Conservation (phyloP, 106 monocot genomes). For the Allium sativum region DNA sequence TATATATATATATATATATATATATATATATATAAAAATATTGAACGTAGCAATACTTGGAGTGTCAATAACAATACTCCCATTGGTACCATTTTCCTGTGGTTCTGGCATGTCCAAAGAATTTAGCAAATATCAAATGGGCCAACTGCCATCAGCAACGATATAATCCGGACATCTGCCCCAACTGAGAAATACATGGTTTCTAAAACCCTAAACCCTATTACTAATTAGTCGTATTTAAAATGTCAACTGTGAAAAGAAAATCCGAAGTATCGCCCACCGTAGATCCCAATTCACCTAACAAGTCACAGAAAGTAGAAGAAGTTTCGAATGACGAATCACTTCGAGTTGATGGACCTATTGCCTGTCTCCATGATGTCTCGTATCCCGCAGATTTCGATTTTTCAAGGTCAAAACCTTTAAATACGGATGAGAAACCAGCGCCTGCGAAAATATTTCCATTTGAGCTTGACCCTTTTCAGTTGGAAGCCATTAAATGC, state of each 20-base stretch:
- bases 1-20: too few species aligned
- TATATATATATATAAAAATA: background rate
- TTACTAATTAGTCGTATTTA: background rate
- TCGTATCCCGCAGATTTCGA: slow-evolving; percentile 74
- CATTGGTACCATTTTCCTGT: too few species aligned
- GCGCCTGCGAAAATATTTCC: slow-evolving; percentile 68
- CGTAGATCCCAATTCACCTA: background rate
- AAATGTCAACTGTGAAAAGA: slow-evolving; percentile 37
- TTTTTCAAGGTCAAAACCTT: slow-evolving; percentile 2
- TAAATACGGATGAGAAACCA: slow-evolving; percentile 6
- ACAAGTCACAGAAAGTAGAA: slow-evolving; percentile 20
- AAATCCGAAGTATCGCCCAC: slow-evolving; percentile 23
- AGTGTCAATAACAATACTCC: background rate
- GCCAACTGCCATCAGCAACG: too few species aligned
- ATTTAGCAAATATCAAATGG: too few species aligned
- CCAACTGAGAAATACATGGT: slow-evolving; percentile 10
- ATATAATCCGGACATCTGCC: too few species aligned
- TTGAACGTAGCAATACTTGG: background rate
- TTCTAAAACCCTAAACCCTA: slow-evolving; percentile 6
- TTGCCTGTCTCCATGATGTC: slow-evolving; percentile 82
- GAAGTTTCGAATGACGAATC: background rate
- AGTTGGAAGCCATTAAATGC: slow-evolving; percentile 74
- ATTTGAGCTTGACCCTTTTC: slow-evolving; percentile 86
- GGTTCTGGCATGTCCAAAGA: too few species aligned
- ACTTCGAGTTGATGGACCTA: slow-evolving; percentile 27